Base-by-base conservation (phyloP, 805 yeast genomes). In the Nakazawaea populi region DNA sequence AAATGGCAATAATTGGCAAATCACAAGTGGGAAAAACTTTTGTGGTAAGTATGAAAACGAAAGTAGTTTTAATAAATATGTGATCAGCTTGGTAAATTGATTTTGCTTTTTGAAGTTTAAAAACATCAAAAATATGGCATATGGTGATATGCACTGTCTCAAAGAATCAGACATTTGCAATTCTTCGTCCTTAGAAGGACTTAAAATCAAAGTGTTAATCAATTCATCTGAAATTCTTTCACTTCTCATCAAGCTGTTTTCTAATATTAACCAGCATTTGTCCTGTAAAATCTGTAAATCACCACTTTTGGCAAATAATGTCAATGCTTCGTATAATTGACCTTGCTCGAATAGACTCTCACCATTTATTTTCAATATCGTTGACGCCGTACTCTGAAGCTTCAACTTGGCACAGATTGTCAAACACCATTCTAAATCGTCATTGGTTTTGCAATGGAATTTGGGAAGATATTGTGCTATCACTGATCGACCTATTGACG, bases 391-490 rank as follows among this genome's bases (percentile, higher is more conserved):
- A 6, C 74, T 67, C n/a, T 80, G 72, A 41, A 86, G 63, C 57
- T 77, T 79, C 62, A 86, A 71, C 57, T 83, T 76, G 10, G 90
- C 87, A 68, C 92, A 85, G 5, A 87, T 71, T 2, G 88, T 78
- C 47, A 87, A 68, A 43, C 84, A 77, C 92, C 92, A 87, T 63
- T 87, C 94, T 54, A 85, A 73, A 61, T 87, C 95, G 61, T 86
- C 91, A 60, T 83, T 85, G 7, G 83, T 82, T 49, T 75, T 68
- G 59, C 82, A 82, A 42, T 82, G 72, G 60, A 72, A 86, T 27
- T 73, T 74, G 5, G 89, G 88, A 36, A 87, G 66, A 45, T 79
- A 73, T 53, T 80, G 82, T 4, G 80, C 74, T 36, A 87, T 72
- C 1, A 79, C 73, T 11, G 66, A 66, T 48, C 72, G 62, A 2